Percentiles rank a stretch among this genome's conserved stretches.
These are phyloP conservation scores for Tephrocybe sp. DNA, from an alignment of 768 basidiomycete species.

Conservation along the genomic window DNA sequence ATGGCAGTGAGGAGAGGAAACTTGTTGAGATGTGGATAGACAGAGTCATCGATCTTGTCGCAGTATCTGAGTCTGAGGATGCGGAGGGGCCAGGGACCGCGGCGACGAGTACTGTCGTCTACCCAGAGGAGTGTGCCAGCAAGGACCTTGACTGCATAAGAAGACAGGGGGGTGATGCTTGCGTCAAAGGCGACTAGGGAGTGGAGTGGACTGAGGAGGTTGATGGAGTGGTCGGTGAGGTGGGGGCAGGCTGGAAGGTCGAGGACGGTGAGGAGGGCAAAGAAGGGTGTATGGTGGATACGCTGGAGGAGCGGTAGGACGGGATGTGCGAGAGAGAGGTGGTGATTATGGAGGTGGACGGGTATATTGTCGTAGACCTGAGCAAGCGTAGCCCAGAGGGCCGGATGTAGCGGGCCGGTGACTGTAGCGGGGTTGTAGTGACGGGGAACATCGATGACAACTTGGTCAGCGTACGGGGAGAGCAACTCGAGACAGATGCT, in stretches of 20 bases:
- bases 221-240: slow-evolving; percentile 60
- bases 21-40: slow-evolving; percentile 37
- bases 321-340: slow-evolving; percentile 52
- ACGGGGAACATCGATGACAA: slow-evolving; percentile 31
- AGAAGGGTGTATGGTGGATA: slow-evolving; percentile 53
- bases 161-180: slow-evolving; percentile 49
- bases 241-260: slow-evolving; percentile 54
- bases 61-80: slow-evolving; percentile 60
- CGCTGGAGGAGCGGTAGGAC: slow-evolving; percentile 57
- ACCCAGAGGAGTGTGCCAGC: slow-evolving; percentile 44
- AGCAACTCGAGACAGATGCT: slow-evolving; percentile 51
- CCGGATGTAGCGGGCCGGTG: slow-evolving; percentile 52
- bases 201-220: slow-evolving; percentile 50
- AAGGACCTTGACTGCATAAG: slow-evolving; percentile 54
- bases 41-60: slow-evolving; percentile 42
- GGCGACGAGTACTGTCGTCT: slow-evolving; percentile 23
- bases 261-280: slow-evolving; percentile 66
- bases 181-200: slow-evolving; percentile 65
- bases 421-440: slow-evolving; percentile 19
- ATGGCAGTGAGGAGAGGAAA: slow-evolving; percentile 64
- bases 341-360: slow-evolving; percentile 33
- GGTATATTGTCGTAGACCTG: slow-evolving; percentile 64
- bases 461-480: slow-evolving; percentile 42
- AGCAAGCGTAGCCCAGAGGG: slow-evolving; percentile 60
- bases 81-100: slow-evolving; percentile 61